A percentile compares a stretch with the other conserved stretches of the same genome.
Conservation (phyloP, 495 filamentous ascomycete species). For the Penicillium parvum region DNA sequence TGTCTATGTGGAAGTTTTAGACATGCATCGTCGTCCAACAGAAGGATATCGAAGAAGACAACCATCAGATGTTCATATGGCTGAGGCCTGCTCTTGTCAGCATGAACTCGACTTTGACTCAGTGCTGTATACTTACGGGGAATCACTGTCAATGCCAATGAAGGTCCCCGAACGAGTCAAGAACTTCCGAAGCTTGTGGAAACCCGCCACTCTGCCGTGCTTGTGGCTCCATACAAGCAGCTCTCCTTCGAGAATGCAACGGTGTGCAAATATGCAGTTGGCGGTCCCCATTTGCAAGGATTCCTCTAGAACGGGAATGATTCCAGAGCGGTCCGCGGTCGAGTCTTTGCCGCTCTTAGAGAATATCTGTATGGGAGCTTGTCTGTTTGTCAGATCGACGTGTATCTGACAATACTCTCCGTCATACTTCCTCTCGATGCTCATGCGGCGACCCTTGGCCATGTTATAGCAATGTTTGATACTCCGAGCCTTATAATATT, state of each 20-base stretch:
- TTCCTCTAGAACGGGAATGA: conserved; percentile 50
- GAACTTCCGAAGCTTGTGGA: conserved; percentile 78
- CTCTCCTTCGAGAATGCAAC: conserved; percentile 80
- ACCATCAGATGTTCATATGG: conserved; percentile 77
- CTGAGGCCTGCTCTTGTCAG: conserved; percentile 46
- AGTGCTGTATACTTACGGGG: conserved; percentile 49
- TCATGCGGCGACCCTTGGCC: conserved; percentile 54
- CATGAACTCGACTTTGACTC: background rate
- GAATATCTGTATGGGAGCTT: conserved; percentile 68
- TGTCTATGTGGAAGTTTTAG: conserved; percentile 55
- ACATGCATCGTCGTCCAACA: conserved; percentile 65
- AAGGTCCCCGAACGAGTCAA: conserved; percentile 68
- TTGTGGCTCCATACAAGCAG: conserved; percentile 71
- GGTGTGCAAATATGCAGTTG: conserved; percentile 52
- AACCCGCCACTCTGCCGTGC: conserved; percentile 56
- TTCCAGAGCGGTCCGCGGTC: conserved; percentile 58
- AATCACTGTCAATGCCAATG: conserved; percentile 65
- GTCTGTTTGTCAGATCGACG: conserved; percentile 57
- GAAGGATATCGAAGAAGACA: conserved; percentile 72
- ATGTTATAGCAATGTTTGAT: conserved; percentile 71
- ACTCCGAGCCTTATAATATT: conserved; percentile 69
- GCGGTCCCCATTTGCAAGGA: conserved; percentile 54
- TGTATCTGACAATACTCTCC: conserved; percentile 89
- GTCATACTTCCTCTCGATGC: conserved; percentile 78
- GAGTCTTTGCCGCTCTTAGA: conserved; percentile 91